Base-by-base conservation (phyloP, 129 eudicot species). In the Artemisia argyi region DNA sequence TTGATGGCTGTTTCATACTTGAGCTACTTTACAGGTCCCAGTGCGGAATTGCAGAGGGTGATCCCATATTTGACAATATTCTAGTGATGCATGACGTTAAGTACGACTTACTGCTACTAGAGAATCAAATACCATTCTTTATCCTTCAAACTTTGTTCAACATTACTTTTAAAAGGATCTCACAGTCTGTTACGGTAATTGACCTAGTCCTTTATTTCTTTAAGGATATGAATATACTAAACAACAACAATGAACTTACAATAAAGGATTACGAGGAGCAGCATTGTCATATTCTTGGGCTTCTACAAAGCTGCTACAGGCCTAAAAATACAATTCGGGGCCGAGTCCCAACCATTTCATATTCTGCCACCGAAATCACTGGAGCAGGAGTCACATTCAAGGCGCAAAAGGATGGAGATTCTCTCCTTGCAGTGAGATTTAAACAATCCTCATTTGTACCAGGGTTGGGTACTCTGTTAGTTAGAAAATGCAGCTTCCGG, bases 1-100 rank as follows among this genome's bases (percentile, higher is more conserved):
- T 65, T 74, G 78, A 74, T 10, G 78, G 72, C 20, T 74, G 78
- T 20, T 74, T 74, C 54, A 74, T 74, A 74, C 78, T 74, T 53
- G 66, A 74, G 48, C 61, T 65, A 32, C 65, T 65, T 24, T 65
- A 74, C 56, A 39, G 16, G 56, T 64, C 11, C 51, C 11, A 53
- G 13, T 53, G 19, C 5, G 57, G 65, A 65, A 65, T 53, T 15
- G 56, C 3, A 3, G 72, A 32, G 28, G 56, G 72, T 8, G 78
- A 64, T 63, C 46, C 71, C 19, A 35, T 74, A 51, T 63, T 74
- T 9, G 64, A 63, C 64, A 74, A 64, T 22, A 52, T 52, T 19
- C 46, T 73, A 44, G 52, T 51, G 55, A 51, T 20, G 4, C 55
- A 49, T 2, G 78, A 73, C 16, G 39, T 73, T 19, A 63, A 17